Percentiles rank a stretch among this genome's conserved stretches.
These are phyloP conservation scores for Leccinellum albellum DNA, from an alignment of 768 basidiomycete genomes.

Conservation along the genomic window DNA sequence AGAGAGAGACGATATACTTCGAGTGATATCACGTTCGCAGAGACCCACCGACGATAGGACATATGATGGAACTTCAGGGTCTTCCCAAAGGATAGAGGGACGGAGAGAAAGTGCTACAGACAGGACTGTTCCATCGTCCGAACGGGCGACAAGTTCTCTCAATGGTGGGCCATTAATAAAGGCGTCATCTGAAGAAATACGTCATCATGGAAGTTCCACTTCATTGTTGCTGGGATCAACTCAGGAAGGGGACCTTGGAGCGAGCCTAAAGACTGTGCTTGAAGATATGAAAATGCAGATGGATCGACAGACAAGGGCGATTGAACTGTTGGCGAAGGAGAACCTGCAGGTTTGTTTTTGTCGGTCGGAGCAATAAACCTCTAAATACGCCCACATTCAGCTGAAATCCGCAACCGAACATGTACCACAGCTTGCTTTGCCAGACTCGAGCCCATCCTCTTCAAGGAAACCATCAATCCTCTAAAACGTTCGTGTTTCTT, in stretches of 20 bases:
- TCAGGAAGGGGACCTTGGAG: conserved; percentile 19
- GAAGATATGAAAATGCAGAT: conserved; percentile 47
- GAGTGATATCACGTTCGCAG: conserved; percentile 19
- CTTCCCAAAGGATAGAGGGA: conserved; percentile 11
- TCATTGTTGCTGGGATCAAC: conserved; percentile 14
- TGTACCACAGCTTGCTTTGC: not conserved
- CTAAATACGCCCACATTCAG: conserved; percentile 8
- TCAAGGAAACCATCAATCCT: conserved; percentile 13
- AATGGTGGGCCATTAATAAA: conserved; percentile 7
- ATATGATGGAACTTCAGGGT: conserved; percentile 4
- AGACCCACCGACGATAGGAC: conserved; percentile 4
- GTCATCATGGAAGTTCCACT: conserved; percentile 7
- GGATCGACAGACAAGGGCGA: conserved; percentile 43
- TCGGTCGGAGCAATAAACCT: not conserved
- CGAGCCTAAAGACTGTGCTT: conserved; percentile 34
- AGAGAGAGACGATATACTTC: conserved; percentile 28
- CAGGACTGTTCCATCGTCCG: conserved; percentile 9
- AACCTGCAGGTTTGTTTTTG: conserved; percentile 40
- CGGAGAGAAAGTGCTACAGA: conserved; percentile 14
- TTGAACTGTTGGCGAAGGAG: conserved; percentile 43
- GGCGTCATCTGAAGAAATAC: conserved; percentile 11
- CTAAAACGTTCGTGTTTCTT: not conserved
- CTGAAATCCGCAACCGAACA: conserved; percentile 18
- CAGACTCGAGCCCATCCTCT: conserved; percentile 14
- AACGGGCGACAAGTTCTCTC: conserved; percentile 6